Evolutionary conservation across 2,329 filamentous ascomycete genomes (phyloP), one percentile per base, ranked within the genome.

Genomic region (Talaromyces sp.): DNA sequence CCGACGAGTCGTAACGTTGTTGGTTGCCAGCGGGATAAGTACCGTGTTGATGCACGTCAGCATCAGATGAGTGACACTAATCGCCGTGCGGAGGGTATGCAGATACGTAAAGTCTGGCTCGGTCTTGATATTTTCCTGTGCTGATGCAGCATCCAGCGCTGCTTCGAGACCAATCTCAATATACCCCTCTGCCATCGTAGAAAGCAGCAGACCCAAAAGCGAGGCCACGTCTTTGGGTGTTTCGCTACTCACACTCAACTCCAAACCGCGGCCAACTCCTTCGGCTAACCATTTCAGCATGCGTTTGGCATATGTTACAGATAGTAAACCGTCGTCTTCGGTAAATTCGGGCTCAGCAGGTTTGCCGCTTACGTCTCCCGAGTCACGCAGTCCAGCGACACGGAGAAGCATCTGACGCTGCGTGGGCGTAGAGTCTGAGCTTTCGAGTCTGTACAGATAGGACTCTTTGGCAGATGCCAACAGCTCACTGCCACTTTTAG

Each of bases 261-360:
- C 95, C 10, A 99, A 83, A 0, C 93, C 92, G 68, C 95, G 85
- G 45, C 95, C 91, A 27, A 99, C 94, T 67, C 92, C 93, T 81
- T 99, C 95, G 2, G 95, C 95, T 47, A 99, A 82, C 95, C 95
- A 99, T 75, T 92, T 96, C 66, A 99, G 85, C 93, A 99, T 99
- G 65, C 95, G 87, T 79, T 98, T 98, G n/a, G 93, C 92, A 75
- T 91, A 93, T n/a, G 87, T 83, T 4, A 96, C 83, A 70, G 89
- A 94, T 31, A 98, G 82, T 64, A 88, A 84, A 39, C 95, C 95
- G 72, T 99, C 94, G 73, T 94, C 88, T 66, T 98, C 95, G 0
- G 90, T 89, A 37, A 98, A 90, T 74, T 96, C 93, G 65, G 96
- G 92, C 61, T 97, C 93, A 70, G 90, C 90, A 76, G 92, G 91